Base-by-base conservation (phyloP, 2,329 filamentous ascomycete genomes). In the Diaporthe caulivora region DNA sequence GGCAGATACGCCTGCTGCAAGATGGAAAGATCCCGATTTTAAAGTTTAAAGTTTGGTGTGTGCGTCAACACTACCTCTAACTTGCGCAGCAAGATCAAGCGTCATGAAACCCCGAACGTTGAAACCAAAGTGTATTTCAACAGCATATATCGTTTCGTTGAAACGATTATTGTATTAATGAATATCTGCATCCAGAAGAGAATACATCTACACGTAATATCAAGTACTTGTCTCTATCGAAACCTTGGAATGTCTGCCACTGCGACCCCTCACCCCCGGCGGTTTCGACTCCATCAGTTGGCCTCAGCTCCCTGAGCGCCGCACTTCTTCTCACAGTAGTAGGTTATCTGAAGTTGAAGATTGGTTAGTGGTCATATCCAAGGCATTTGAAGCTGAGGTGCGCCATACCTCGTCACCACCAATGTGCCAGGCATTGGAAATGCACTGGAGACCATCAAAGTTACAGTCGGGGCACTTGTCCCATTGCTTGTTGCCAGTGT, bases 401-500 rank as follows among this genome's bases (percentile, higher is more conserved):
- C n/a, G 34, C 24, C 55, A 10, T 58, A 58, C 55, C 55, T 58
- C 75, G 53, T 76, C 75, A 15, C 75, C 75, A 15, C 76, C 75
- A 26, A 76, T 74, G 4, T 75, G 73, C 72, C 70, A 69, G 10
- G 4, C 75, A 1, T 24, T 26, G 17, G 76, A 77, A 37, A 68
- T 60, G 70, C 75, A 76, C 4, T 40, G n/a, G 9, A 76, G 31
- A 3, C 68, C 74, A 10, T 75, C 72, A 17, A 72, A 75, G 1
- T 40, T 55, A 58, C 76, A 76, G 57, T 76, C 76, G 7, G 75
- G 72, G 62, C 76, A 77, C n/a, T 65, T 64, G n/a, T 76, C 76
- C 75, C 75, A 76, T 10, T 74, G 72, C 13, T 76, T 75, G 70
- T 74, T 72, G 34, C 75, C 75, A 6, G 75, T 76, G 75, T 75